Evolutionary conservation across 176 grass and related monocot species (phyloP), one percentile per base, ranked within the genome.

Genomic region (Avena sativa): DNA sequence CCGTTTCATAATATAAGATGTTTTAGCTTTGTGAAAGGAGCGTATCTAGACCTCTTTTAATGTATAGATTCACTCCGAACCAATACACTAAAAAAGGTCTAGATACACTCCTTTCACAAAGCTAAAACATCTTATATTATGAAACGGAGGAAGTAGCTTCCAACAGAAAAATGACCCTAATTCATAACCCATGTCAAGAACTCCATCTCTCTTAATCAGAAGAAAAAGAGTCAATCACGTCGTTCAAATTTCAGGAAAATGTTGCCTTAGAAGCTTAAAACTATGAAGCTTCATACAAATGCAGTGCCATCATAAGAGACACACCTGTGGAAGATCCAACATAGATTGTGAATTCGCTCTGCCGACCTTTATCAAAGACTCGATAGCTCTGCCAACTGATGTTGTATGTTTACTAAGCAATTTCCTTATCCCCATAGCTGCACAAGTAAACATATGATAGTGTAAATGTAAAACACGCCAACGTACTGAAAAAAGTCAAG

Each of bases 271-370:
- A 67, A 67, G 47, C 63, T 58, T 82, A 51, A 21, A 40, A 40
- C 53, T 79, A 79, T 32, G 15, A 49, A 11, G 14, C 20, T 7
- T 51, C 9, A 15, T 81, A 67, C 65, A 36, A 68, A 78, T 70
- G 53, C 76, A 86, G 50, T 59, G 11, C 32, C 40, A 70, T 21
- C 67, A 65, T 44, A 87, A 88, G 87, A 84, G 74, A 75, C 48
- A 47, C 10, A 95, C 96, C 93, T 98, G 96, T 87, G 96, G 93
- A 85, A 98, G 89, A 90, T 98, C 96, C 76, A 98, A 78, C 87
- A 88, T 87, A 71, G 96, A 93, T 83, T 71, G 49, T 57, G 88
- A 81, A 93, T 87, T 91, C 49, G 95, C 47, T 89, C 85, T 95
- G 14, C 96, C 96, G 26, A 91, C 63, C 90, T 90, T 98, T 82